Base-by-base conservation (phyloP, 78 protist genomes). In the Guillardia theta region DNA sequence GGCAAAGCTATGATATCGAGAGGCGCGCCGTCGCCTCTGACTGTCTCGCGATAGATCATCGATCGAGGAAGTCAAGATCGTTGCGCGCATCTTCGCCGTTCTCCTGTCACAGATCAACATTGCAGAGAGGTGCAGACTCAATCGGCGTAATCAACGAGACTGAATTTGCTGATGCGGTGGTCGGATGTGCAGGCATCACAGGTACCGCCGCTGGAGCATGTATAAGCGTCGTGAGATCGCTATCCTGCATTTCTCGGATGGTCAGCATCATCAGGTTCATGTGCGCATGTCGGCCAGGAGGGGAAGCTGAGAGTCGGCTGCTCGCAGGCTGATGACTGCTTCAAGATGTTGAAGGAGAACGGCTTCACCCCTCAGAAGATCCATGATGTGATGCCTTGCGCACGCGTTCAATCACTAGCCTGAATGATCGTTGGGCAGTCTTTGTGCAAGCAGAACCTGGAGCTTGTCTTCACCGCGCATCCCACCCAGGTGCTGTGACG, bases 391-490 rank as follows among this genome's bases (percentile, higher is more conserved):
- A 24, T 64, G 44, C 18, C 62, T 12, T 21, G 18, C 12, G 33
- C 12, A 18, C 33, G 12, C 62, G 62, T 18, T 18, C 18, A 53
- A 12, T 53, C 33, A 12, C 62, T 53, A 21, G 62, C 62, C 33
- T 18, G 62, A 53, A 12, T 21, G 62, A 12, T 53, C 62, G 12
- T 18, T 53, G 33, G 12, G 9, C 36, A 70, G 83, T 24, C 83
- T 12, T 43, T 70, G 83, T 78, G 90, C 48, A 78, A 15, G 93
- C 97, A 95, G 94, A 80, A 88, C 44, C 95, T 97, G 36, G 98
- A 97, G 64, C 88, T 96, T 22, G 97, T 97, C 41, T 88, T 97
- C 77, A 97, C 98, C 0, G 97, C 98, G 30, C 98, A 97, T 50
- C 98, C 98, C 77, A 97, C 98, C 0, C 96, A 97, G 50, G 37